These are phyloP conservation scores for Phytophthora agathidicida DNA, from an alignment of 352 stramenopile species.

Conservation along the genomic window DNA sequence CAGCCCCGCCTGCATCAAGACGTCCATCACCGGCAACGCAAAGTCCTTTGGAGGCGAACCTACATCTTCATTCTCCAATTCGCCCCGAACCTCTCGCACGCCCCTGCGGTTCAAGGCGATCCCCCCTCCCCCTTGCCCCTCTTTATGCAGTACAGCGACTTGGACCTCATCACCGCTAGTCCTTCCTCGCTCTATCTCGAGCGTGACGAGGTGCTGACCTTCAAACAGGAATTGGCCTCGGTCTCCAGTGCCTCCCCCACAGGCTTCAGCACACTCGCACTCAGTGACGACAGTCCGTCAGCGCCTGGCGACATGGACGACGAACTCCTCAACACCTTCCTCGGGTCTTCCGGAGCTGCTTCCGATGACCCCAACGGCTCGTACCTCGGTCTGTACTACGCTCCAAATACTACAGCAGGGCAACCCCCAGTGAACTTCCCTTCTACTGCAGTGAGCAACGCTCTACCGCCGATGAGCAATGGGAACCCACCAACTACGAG, in stretches of 20 bases:
- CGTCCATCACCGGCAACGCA: constrained; percentile 20
- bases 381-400: constrained; percentile 58
- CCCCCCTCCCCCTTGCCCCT: not conserved
- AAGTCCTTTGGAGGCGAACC: not conserved
- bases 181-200: constrained; percentile 26
- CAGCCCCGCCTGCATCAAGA: not conserved
- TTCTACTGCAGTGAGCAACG: constrained; percentile 23
- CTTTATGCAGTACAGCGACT: constrained; percentile 28
- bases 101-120: not conserved
- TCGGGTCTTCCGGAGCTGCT: constrained; percentile 3
- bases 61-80: constrained; percentile 32
- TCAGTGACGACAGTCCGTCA: constrained; percentile 14
- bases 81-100: constrained; percentile 12
- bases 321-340: constrained; percentile 57
- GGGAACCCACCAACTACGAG: not conserved
- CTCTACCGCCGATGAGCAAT: constrained; percentile 3
- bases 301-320: constrained; percentile 46
- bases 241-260: constrained; percentile 25
- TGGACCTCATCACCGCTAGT: constrained; percentile 26
- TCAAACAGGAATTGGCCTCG: constrained; percentile 36
- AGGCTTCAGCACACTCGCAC: constrained; percentile 18
- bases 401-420: no score
- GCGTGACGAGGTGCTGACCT: constrained; percentile 29
- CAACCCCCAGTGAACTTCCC: constrained; percentile 18
- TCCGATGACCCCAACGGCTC: constrained; percentile 8